Evolutionary conservation across 176 grass and related monocot genomes (phyloP).

Genomic region (Avena insularis): DNA sequence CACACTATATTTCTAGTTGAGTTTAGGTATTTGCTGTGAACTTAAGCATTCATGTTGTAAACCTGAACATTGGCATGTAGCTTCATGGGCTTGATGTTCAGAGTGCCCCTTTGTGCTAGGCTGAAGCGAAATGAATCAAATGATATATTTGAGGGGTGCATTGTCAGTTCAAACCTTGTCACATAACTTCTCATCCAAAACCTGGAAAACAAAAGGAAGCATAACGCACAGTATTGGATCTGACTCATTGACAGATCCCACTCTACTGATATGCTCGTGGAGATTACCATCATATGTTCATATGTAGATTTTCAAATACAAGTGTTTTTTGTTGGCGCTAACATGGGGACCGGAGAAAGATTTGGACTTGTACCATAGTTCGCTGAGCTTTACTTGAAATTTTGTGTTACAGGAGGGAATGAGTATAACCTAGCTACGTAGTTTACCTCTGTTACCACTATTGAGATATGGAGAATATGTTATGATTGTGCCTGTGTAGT

Average conservation of each 20-base stretch:
- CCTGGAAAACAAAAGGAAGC: neutral
- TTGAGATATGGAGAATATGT: slow-evolving; percentile 17
- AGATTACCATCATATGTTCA: neutral
- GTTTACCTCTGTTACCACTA: neutral
- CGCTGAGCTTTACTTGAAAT: neutral
- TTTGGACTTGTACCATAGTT: neutral
- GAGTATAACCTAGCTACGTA: neutral
- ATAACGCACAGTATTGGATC: neutral
- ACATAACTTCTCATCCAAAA: neutral
- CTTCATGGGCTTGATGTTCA: slow-evolving; percentile 9
- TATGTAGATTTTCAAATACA: neutral
- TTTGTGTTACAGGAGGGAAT: neutral
- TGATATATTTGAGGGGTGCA: neutral
- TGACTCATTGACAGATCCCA: slow-evolving; percentile 23
- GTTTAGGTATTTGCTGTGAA: neutral
- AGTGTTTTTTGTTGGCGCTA: neutral
- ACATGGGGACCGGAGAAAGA: neutral
- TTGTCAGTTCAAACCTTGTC: neutral
- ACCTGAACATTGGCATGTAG: neutral
- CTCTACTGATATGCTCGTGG: neutral
- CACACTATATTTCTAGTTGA: neutral
- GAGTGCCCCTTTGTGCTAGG: neutral
- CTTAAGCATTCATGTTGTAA: neutral
- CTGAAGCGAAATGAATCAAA: neutral
- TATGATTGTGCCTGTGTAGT: too few relatives aligned